Percentiles rank a stretch among this genome's conserved stretches.
phyloP scores from a whole-genome alignment of 306 rosid genomes.

The Begonia loranthoides region DNA sequence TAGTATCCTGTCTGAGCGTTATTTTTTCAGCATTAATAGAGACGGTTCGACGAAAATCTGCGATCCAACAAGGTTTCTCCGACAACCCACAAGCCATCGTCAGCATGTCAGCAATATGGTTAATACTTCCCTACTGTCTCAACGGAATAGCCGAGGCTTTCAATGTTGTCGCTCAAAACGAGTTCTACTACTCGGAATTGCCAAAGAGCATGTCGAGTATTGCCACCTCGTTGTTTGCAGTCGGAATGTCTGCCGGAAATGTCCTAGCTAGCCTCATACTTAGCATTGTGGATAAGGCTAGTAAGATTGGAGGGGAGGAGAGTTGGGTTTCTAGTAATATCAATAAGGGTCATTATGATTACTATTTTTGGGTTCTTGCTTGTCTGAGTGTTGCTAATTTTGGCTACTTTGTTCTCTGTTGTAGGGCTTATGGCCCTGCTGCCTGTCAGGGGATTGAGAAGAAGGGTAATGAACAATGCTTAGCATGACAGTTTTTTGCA shows the following conservation, averaged over 20 bases:
- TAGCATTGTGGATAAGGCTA: slow-evolving; percentile 7
- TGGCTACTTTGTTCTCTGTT: slow-evolving; percentile 9
- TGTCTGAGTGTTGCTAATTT: slow-evolving; percentile 5
- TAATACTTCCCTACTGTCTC: slow-evolving; percentile 5
- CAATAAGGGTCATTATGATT: slow-evolving; percentile 24
- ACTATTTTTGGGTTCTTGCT: slow-evolving; percentile 16
- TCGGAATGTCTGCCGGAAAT: slow-evolving; percentile 5
- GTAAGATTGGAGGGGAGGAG: slow-evolving; percentile 19
- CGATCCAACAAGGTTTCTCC: slow-evolving; percentile 15
- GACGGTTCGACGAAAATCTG: slow-evolving; percentile 10
- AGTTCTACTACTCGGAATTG: slow-evolving; percentile 15
- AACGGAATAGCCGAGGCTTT: slow-evolving; percentile 10
- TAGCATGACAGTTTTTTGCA: slow-evolving; percentile 14
- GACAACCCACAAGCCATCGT: slow-evolving; percentile 16
- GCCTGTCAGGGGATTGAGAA: too few relatives aligned
- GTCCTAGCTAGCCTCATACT: slow-evolving; percentile 11
- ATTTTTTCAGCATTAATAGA: slow-evolving; percentile 13
- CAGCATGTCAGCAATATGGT: slow-evolving; percentile 21
- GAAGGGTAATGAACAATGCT: too few relatives aligned
- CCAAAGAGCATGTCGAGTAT: slow-evolving; percentile 17
- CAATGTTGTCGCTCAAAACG: slow-evolving; percentile 14
- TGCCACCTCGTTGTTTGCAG: slow-evolving; percentile 4
- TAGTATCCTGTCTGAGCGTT: slow-evolving; percentile 1
- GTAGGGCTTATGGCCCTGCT: slow-evolving; percentile 15
- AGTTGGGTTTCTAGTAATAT: slow-evolving; percentile 44